Base-by-base conservation (phyloP, 2,329 filamentous ascomycete species). In the Fusarium sp. region DNA sequence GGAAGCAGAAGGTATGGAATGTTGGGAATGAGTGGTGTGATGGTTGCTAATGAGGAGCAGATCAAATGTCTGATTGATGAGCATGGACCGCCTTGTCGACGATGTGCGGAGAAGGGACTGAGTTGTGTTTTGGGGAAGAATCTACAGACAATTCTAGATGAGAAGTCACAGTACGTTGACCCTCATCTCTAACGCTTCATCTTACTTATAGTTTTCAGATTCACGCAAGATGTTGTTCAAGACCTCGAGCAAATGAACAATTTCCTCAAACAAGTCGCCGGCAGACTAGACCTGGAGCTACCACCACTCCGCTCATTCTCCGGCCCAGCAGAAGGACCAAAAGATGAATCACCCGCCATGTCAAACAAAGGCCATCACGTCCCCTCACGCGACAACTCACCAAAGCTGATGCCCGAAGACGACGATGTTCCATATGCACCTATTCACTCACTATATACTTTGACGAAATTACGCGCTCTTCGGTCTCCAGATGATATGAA, bases 51-150 rank as follows among this genome's bases (percentile, higher is more conserved):
- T n/a, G 30, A 59, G 18, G 10, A 14, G 10, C 32, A 81, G 80
- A 81, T 82, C 42, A 80, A 80, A 60, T 82, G 80, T 57, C 60
- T 81, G 38, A 82, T 82, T 75, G 79, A 81, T 17, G 77, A 79
- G 27, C 73, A 66, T n/a, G 79, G 79, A 3, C 79, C 80, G n/a
- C 80, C 80, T 15, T 82, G 81, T 65, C 76, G 75, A 27, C 70
- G 81, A 30, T 82, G 81, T 59, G 59, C 73, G 3, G 78, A 81
- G 53, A 73, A 77, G 20, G 77, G 76, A n/a, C 64, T 82, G 15
- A 73, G 73, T 3, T 82, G 80, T 41, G 78, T 81, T 0, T 38
- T 82, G 33, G 80, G 79, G 62, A 81, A 81, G 76, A 81, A 78
- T 55, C 72, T 82, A 3, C 81, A 82, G 70, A 81, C 77, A 17